These are phyloP conservation scores for Pelargonium citronellum DNA, from an alignment of 441 rosid species.

Conservation along the genomic window DNA sequence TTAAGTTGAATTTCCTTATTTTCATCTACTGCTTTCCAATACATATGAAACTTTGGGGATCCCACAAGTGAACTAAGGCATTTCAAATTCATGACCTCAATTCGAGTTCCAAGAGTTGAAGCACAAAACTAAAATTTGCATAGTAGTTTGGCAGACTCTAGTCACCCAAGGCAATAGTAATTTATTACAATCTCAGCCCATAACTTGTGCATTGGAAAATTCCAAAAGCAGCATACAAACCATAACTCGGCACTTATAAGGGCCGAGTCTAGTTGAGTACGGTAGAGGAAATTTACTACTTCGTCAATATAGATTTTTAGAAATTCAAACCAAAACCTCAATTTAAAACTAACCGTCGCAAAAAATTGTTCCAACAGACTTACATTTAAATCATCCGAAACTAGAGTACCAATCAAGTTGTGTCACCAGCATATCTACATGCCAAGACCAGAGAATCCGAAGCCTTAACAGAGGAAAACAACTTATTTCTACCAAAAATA, in stretches of 20 bases:
- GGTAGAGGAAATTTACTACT: background rate
- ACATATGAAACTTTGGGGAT: background rate
- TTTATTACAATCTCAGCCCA: background rate
- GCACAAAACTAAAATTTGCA: background rate
- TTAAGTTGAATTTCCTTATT: background rate
- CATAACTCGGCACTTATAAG: background rate
- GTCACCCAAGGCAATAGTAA: background rate
- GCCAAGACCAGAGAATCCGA: background rate
- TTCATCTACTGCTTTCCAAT: background rate
- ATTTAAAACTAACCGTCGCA: background rate
- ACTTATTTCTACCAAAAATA: background rate
- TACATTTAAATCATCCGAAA: background rate
- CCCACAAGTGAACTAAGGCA: background rate
- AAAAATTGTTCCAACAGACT: background rate
- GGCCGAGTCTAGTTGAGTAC: background rate
- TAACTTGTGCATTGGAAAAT: background rate
- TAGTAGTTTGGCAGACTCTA: background rate
- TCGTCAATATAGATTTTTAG: background rate
- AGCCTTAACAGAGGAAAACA: background rate
- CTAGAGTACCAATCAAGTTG: background rate
- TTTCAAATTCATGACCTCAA: background rate
- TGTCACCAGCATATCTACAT: conserved; percentile 1
- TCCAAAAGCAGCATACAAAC: background rate
- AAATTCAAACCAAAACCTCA: background rate
- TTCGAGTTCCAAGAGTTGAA: background rate